Conservation (phyloP, 2,329 filamentous ascomycete genomes). For the Calonectria fujianensis region DNA sequence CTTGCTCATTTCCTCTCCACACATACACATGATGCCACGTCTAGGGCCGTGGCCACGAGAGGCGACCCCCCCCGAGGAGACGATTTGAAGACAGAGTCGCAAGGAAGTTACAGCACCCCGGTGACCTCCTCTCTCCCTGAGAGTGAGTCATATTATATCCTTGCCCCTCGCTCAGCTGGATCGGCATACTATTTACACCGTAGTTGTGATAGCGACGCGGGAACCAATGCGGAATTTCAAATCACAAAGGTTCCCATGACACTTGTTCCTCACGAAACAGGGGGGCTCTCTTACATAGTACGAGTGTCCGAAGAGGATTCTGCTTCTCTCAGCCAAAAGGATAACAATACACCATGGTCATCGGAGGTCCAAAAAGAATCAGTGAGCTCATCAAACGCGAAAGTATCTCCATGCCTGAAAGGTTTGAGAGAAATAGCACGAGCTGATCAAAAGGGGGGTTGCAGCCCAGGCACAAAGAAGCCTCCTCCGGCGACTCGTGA, state of each 20-base stretch:
- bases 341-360: slow-evolving; percentile 38
- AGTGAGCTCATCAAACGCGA: slow-evolving; percentile 1
- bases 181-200: slow-evolving; percentile 46
- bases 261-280: slow-evolving; percentile 29
- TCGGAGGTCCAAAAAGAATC: slow-evolving; percentile 17
- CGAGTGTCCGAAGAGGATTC: slow-evolving; percentile 42
- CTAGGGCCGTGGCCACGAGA: slow-evolving; percentile 47
- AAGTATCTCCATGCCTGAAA: slow-evolving; percentile 13
- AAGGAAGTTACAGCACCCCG: slow-evolving; percentile 9
- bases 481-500: neutral
- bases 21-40: slow-evolving; percentile 37
- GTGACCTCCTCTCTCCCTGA: slow-evolving; percentile 19
- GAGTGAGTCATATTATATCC: slow-evolving; percentile 45
- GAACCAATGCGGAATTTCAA: slow-evolving; percentile 7
- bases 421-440: neutral
- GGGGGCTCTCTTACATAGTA: slow-evolving; percentile 38
- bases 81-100: slow-evolving; percentile 34
- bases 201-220: slow-evolving; percentile 29
- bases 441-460: too few species aligned
- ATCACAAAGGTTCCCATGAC: slow-evolving; percentile 44
- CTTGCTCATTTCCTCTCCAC: slow-evolving; percentile 34
- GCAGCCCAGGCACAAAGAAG: neutral
- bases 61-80: slow-evolving; percentile 34
- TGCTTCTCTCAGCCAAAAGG: slow-evolving; percentile 2
- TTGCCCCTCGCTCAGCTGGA: slow-evolving; percentile 42